Percentiles rank a stretch among this genome's conserved stretches.
Conservation (phyloP, 2,329 filamentous ascomycete species). For the Fusarium sp. region DNA sequence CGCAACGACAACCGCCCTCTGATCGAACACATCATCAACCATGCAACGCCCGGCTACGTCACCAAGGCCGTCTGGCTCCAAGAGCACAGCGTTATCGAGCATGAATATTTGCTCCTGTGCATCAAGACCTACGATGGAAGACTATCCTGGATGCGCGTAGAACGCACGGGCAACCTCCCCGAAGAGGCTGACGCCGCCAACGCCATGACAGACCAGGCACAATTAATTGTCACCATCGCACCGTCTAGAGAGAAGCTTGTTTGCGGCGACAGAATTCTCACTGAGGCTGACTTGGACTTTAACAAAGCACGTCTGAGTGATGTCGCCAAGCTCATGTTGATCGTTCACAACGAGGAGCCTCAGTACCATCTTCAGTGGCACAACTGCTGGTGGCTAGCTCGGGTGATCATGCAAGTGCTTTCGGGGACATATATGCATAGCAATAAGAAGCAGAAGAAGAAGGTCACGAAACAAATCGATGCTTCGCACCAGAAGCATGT, state of each 20-base stretch:
- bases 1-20: slow-evolving; percentile 4
- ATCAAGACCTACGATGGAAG: slow-evolving; percentile 1
- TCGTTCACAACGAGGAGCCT: slow-evolving; percentile 3
- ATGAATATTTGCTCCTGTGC: neutral
- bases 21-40: slow-evolving; percentile 3
- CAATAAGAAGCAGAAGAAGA: neutral
- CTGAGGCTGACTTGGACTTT: neutral
- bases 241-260: neutral
- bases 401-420: slow-evolving; percentile 5
- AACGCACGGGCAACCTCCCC: neutral
- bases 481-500: neutral
- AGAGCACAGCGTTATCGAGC: neutral
- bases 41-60: neutral
- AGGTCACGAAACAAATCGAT: neutral
- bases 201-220: slow-evolving; percentile 2
- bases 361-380: slow-evolving; percentile 4
- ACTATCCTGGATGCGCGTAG: slow-evolving; percentile 3
- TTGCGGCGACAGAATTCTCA: neutral
- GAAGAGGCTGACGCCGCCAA: neutral
- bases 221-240: slow-evolving; percentile 5
- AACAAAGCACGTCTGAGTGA: slow-evolving; percentile 3
- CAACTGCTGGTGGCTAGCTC: slow-evolving; percentile 9
- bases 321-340: neutral
- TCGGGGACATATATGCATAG: neutral
- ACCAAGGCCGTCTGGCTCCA: slow-evolving; percentile 2